Conservation (phyloP, 148 eudicot species). For the Chenopodium suecicum region DNA sequence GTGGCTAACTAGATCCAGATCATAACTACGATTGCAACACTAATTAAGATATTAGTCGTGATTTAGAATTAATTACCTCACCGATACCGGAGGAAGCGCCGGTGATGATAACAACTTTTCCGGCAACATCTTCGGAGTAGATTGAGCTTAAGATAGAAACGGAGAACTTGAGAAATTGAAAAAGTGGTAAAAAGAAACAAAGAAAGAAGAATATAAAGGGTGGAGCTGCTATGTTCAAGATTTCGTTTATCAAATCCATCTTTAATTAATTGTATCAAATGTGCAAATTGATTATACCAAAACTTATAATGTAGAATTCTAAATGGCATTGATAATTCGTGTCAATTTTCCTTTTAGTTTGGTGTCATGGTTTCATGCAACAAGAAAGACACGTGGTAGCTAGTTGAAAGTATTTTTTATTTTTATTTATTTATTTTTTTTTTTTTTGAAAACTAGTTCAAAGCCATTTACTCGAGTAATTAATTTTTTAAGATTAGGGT, state of each 20-base stretch:
- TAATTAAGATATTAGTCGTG: too few species aligned
- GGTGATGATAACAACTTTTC: conserved; percentile 69
- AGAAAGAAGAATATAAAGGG: conserved; percentile 43
- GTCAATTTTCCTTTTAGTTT: background rate
- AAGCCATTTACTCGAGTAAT: too few species aligned
- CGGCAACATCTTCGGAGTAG: conserved; percentile 46
- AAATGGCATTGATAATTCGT: too few species aligned
- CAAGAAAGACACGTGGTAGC: background rate
- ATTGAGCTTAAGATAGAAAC: conserved; percentile 22
- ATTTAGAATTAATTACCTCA: conserved; percentile 38
- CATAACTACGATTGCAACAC: too few species aligned
- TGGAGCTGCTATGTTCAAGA: conserved; percentile 50
- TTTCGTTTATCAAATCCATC: conserved; percentile 54
- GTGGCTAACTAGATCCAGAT: too few species aligned
- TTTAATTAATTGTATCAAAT: background rate
- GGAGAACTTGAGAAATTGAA: conserved; percentile 34
- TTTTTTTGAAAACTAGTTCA: too few species aligned
- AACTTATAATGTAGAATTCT: background rate
- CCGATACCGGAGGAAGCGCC: conserved; percentile 83
- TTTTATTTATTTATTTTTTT: too few species aligned
- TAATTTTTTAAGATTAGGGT: too few species aligned
- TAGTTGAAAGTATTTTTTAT: too few species aligned
- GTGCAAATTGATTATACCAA: background rate
- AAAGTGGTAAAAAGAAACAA: conserved; percentile 46
- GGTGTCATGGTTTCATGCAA: background rate